Conservation (phyloP, 352 stramenopile species). For the Albugo laibachii region DNA sequence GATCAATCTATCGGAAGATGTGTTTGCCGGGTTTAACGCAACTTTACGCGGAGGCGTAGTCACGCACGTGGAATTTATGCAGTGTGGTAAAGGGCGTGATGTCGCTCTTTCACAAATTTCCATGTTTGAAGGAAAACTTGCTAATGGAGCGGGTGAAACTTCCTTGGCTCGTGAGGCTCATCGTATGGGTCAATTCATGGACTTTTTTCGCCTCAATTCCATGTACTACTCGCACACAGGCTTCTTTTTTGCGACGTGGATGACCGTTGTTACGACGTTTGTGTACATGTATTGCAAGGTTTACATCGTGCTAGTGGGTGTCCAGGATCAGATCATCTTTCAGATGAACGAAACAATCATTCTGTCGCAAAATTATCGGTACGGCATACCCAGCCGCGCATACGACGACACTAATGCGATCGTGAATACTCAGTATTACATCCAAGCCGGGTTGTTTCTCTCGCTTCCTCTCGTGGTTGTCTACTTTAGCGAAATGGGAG, state of each 20-base stretch:
- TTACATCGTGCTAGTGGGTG: slow-evolving; percentile 40
- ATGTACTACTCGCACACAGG: slow-evolving; percentile 75
- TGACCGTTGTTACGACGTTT: slow-evolving; percentile 65
- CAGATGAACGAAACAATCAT: slow-evolving; percentile 40
- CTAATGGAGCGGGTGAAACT: slow-evolving; percentile 54
- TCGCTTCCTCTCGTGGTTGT: slow-evolving; percentile 54
- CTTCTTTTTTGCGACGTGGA: slow-evolving; percentile 68
- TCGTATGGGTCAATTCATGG: slow-evolving; percentile 62
- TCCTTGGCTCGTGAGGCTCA: slow-evolving; percentile 48
- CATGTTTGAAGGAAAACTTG: slow-evolving; percentile 63
- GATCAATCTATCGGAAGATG: slow-evolving; percentile 69
- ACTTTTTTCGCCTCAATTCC: slow-evolving; percentile 66
- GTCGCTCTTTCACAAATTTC: slow-evolving; percentile 61
- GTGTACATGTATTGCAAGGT: slow-evolving; percentile 75
- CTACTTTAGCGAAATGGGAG: slow-evolving; percentile 52
- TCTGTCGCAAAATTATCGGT: slow-evolving; percentile 26
- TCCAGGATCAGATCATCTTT: slow-evolving; percentile 43
- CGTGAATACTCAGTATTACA: slow-evolving; percentile 68
- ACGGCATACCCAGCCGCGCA: slow-evolving; percentile 35
- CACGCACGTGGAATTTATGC: slow-evolving; percentile 62
- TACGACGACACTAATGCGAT: slow-evolving; percentile 40
- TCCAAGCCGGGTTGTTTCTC: slow-evolving; percentile 50
- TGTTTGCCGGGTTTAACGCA: slow-evolving; percentile 59
- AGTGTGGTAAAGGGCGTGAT: slow-evolving; percentile 65
- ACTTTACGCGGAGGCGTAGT: slow-evolving; percentile 42